A percentile compares a stretch with the other conserved stretches of the same genome.
phyloP scores from a whole-genome alignment of 345 rosid species.

The Noccaea caerulescens region DNA sequence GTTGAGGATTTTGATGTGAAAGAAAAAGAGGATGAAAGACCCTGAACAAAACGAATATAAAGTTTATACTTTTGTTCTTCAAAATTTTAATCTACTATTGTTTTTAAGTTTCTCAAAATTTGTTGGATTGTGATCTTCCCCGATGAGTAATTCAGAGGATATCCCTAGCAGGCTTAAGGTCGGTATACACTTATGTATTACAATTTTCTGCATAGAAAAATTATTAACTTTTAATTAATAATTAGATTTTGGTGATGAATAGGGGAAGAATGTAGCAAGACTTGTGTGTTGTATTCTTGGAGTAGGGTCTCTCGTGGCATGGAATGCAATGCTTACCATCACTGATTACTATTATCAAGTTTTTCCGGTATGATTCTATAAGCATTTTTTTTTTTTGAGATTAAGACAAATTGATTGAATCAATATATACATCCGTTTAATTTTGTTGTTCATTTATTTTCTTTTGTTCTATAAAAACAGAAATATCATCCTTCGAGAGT shows the following conservation, averaged over 20 bases:
- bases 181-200: background rate
- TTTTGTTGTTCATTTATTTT: background rate
- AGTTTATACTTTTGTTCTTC: background rate
- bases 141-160: slow-evolving; percentile 33
- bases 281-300: slow-evolving; percentile 82
- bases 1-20: slow-evolving; percentile 6
- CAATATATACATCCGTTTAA: background rate
- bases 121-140: slow-evolving; percentile 8
- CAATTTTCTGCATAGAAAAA: too few relatives aligned
- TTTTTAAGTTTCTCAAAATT: background rate
- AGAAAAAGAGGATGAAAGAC: background rate
- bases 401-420: background rate
- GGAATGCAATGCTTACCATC: slow-evolving; percentile 87
- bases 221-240: background rate
- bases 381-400: background rate
- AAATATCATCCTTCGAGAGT: slow-evolving; percentile 74
- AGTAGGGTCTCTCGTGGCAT: slow-evolving; percentile 74
- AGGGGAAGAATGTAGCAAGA: slow-evolving; percentile 77
- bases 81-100: background rate
- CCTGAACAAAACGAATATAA: background rate
- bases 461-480: slow-evolving; percentile 43
- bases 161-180: slow-evolving; percentile 37
- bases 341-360: slow-evolving; percentile 64
- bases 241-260: slow-evolving; percentile 3
- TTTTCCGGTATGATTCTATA: slow-evolving; percentile 61